A percentile compares a stretch with the other conserved stretches of the same genome.
Evolutionary conservation across 176 grass and related monocot genomes (phyloP).

Genomic region (Bonia amplexicaulis): DNA sequence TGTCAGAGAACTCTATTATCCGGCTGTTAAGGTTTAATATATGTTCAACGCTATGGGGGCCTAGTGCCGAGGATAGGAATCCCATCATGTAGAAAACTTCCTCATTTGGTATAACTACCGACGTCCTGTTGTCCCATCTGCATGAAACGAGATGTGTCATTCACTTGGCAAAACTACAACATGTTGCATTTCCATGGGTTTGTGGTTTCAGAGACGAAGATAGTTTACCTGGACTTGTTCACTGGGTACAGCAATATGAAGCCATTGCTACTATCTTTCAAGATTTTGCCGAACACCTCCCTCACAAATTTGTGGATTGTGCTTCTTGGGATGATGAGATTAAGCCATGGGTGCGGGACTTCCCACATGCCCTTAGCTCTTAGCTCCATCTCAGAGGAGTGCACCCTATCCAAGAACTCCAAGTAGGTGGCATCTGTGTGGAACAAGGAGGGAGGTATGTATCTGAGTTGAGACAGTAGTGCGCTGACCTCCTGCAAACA

Average conservation of each 20-base stretch:
- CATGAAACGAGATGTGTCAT: constrained; percentile 18
- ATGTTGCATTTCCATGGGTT: not conserved
- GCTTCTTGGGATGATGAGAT: constrained; percentile 68
- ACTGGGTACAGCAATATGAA: constrained; percentile 86
- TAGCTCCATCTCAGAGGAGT: constrained; percentile 65
- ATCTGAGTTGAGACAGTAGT: constrained; percentile 54
- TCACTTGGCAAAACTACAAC: not conserved
- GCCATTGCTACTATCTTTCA: constrained; percentile 67
- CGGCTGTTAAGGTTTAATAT: constrained; percentile 49
- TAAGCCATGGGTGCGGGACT: constrained; percentile 91
- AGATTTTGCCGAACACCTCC: constrained; percentile 71
- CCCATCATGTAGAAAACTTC: constrained; percentile 84
- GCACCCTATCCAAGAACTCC: constrained; percentile 89
- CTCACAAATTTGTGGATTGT: constrained; percentile 58
- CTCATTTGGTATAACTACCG: constrained; percentile 71
- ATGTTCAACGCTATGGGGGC: constrained; percentile 33
- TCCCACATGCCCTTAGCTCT: constrained; percentile 87
- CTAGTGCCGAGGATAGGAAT: constrained; percentile 62
- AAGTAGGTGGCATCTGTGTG: constrained; percentile 63
- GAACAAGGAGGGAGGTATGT: constrained; percentile 57
- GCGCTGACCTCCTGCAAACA: constrained; percentile 56
- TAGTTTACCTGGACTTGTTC: constrained; percentile 59
- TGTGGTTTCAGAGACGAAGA: not conserved
- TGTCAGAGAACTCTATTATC: constrained; percentile 57
- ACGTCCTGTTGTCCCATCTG: constrained; percentile 85